Percentiles rank a stretch among this genome's conserved stretches.
Evolutionary conservation across 2,329 filamentous ascomycete species (phyloP).

Genomic region (Cordyceps cicadae): DNA sequence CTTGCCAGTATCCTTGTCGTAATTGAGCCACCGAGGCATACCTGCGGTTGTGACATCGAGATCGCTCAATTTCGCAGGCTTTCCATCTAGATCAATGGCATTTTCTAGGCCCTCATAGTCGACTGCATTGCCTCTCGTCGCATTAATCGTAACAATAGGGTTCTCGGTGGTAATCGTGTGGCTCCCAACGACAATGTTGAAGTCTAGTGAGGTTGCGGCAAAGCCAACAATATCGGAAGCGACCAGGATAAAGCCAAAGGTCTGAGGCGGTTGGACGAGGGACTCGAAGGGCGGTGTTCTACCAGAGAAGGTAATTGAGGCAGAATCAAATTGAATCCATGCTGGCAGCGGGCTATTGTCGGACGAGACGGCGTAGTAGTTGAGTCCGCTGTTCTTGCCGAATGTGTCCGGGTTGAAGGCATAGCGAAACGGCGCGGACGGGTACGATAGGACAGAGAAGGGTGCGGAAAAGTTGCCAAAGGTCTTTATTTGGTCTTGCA

Average conservation of each 20-base stretch:
- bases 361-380: conserved; percentile 69
- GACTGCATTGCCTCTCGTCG: conserved; percentile 44
- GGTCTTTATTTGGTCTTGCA: conserved; percentile 48
- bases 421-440: conserved; percentile 45
- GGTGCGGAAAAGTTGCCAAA: conserved; percentile 55
- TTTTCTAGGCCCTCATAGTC: conserved; percentile 43
- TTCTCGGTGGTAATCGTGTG: conserved; percentile 60
- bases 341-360: conserved; percentile 78
- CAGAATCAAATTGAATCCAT: conserved; percentile 69
- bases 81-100: conserved; percentile 50
- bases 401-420: conserved; percentile 55
- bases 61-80: conserved; percentile 38
- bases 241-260: conserved; percentile 63
- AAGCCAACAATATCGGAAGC: conserved; percentile 77
- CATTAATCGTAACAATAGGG: conserved; percentile 47
- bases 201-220: conserved; percentile 54
- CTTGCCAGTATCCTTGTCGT: conserved; percentile 53
- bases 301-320: conserved; percentile 59
- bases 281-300: conserved; percentile 57
- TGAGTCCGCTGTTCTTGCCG: conserved; percentile 42
- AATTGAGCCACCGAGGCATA: conserved; percentile 60
- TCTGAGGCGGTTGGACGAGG: conserved; percentile 59
- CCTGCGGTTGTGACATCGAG: conserved; percentile 44
- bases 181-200: conserved; percentile 63
- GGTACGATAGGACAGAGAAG: conserved; percentile 47